Base-by-base conservation (phyloP, 2,329 filamentous ascomycete genomes). In the Thielaviopsis euricoi region DNA sequence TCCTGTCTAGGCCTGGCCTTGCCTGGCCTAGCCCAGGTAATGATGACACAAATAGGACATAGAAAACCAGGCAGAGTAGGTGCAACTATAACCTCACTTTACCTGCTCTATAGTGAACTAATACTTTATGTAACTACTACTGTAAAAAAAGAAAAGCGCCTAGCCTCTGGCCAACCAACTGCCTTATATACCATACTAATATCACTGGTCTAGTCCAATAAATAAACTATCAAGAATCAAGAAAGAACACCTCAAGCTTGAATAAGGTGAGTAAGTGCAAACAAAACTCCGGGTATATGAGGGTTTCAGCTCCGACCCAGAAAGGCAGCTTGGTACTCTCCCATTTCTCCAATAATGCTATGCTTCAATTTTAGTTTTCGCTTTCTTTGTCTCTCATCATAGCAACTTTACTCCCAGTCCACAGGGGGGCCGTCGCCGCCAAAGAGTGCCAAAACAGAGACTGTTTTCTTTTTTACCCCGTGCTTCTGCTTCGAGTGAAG, bases 301-400 rank as follows among this genome's bases (percentile, higher is more conserved):
- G 52, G 21, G 52, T 54, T 54, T 54, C 52, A 54, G 52, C 52
- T 54, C 52, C 52, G 52, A 54, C 40, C 43, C n/a, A 54, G 25
- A 54, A 54, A 37, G 52, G 29, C 17, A 37, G 52, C 52, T 22
- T 29, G 29, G 52, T 53, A 21, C 43, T 40, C 13, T 54, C 52
- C 29, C 21, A 22, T 22, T 19, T n/a, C 43, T n/a, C 5, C 15
- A 22, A 48, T 6, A 22, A 48, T 6, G 13, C n/a, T n/a, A 22
- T 6, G 43, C 43, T n/a, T n/a, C 43, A 48, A 6, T 6, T 22
- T 19, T 2, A 48, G 9, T 26, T 26, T 26, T 9, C 25, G 12
- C 29, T 10, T 33, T 26, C 9, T 26, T 26, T 26, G 4, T 26
- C 9, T 33, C 12, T 10, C 12, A 6, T 10, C 29, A 33, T 6